phyloP scores from a whole-genome alignment of 2,329 filamentous ascomycete genomes.

The Fusarium verticillioides region DNA sequence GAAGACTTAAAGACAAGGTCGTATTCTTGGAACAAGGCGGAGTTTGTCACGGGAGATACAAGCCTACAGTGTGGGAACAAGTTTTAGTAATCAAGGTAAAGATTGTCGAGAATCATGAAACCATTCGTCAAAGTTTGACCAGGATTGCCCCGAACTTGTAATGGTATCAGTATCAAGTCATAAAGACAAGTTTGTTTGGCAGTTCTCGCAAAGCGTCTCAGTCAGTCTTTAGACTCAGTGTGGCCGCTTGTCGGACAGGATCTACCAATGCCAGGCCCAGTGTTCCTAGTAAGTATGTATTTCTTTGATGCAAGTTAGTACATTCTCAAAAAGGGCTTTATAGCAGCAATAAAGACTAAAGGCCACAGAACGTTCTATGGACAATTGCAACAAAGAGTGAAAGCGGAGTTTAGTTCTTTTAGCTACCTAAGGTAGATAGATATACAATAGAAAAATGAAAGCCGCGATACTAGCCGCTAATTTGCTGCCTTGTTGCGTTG shows the following conservation, averaged over 20 bases:
- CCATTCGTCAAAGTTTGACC: not conserved
- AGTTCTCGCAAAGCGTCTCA: not conserved
- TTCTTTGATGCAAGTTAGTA: not conserved
- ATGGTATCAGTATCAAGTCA: not conserved
- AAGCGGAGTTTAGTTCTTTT: not conserved
- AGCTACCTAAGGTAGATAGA: not conserved
- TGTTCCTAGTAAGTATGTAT: not conserved
- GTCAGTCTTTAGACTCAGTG: not conserved
- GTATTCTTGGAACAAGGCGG: not conserved
- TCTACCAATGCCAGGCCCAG: not conserved
- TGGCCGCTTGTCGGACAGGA: not conserved
- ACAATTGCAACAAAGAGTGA: not conserved
- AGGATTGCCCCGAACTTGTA: not conserved
- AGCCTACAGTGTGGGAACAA: not conserved
- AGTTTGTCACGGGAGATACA: not conserved
- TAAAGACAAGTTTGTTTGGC: not conserved
- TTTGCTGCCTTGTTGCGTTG: conserved; percentile 3
- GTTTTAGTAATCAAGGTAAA: not conserved
- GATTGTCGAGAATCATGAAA: not conserved
- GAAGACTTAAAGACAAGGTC: not conserved
- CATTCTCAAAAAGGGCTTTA: not conserved
- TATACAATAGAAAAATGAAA: not conserved
- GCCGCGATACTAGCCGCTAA: conserved; percentile 8
- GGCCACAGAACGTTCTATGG: not conserved
- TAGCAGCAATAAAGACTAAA: not conserved